Conservation (phyloP, 2,329 filamentous ascomycete species). For the Monascus ruber region DNA sequence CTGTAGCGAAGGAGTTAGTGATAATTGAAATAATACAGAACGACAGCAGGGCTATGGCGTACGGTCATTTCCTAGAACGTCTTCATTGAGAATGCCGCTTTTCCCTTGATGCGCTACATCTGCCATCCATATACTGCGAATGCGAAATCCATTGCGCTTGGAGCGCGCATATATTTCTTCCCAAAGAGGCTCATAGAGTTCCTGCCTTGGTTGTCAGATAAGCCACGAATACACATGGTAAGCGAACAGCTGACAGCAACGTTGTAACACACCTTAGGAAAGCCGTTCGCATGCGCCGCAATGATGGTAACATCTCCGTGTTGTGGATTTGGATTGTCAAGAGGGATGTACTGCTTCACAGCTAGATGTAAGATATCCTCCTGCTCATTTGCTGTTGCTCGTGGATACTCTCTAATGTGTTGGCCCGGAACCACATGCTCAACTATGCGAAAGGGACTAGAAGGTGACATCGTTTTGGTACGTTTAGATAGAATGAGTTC, state of each 20-base stretch:
- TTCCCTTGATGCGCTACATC: constrained; percentile 78
- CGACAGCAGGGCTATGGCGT: constrained; percentile 20
- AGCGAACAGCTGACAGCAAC: not conserved
- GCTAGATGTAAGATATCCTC: constrained; percentile 63
- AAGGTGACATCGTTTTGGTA: constrained; percentile 29
- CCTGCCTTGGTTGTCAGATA: constrained; percentile 36
- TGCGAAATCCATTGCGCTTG: constrained; percentile 50
- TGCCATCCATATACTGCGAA: constrained; percentile 79
- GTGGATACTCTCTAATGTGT: constrained; percentile 72
- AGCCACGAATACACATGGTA: not conserved
- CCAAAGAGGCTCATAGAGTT: constrained; percentile 88
- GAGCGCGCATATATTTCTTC: constrained; percentile 59
- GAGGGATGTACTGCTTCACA: constrained; percentile 80
- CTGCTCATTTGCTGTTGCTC: constrained; percentile 58
- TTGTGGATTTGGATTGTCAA: constrained; percentile 54
- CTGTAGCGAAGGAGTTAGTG: constrained; percentile 29
- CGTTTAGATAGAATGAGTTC: no score
- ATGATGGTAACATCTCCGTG: constrained; percentile 76
- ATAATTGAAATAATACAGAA: not conserved
- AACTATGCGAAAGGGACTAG: constrained; percentile 43
- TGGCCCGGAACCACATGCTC: constrained; percentile 64
- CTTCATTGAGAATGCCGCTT: constrained; percentile 67
- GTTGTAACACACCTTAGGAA: constrained; percentile 60
- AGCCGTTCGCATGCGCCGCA: constrained; percentile 80
- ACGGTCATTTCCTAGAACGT: constrained; percentile 73